Percentiles rank a stretch among this genome's conserved stretches.
These are phyloP conservation scores for Aspergillus sparsus DNA, from an alignment of 495 filamentous ascomycete genomes.

Conservation along the genomic window DNA sequence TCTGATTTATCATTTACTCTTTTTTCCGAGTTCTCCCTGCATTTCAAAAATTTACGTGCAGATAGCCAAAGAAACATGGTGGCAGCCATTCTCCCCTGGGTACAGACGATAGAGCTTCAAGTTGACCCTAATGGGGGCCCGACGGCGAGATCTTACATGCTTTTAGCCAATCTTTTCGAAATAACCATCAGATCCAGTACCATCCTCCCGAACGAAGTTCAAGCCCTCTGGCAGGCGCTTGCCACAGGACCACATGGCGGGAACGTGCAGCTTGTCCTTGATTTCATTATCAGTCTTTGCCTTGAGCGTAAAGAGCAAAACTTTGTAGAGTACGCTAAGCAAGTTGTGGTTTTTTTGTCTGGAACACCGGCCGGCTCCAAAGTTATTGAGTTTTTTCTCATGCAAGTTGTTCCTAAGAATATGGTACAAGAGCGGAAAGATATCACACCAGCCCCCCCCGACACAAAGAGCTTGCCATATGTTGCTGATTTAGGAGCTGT, in stretches of 20 bases:
- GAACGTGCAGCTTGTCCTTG: conserved; percentile 92
- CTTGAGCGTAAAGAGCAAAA: conserved; percentile 93
- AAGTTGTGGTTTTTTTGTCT: conserved; percentile 93
- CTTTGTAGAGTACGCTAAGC: conserved; percentile 95
- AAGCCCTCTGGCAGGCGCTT: conserved; percentile 95
- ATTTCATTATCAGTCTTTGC: conserved; percentile 93
- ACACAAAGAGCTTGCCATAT: conserved; percentile 76
- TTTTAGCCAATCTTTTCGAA: conserved; percentile 92
- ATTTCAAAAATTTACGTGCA: conserved; percentile 81
- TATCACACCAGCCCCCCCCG: conserved; percentile 67
- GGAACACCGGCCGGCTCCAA: conserved; percentile 88
- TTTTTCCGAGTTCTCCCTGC: conserved; percentile 89
- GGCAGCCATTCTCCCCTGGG: conserved; percentile 92
- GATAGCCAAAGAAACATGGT: conserved; percentile 91
- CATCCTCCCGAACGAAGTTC: conserved; percentile 90
- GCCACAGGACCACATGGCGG: conserved; percentile 90
- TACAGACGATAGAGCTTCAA: conserved; percentile 89
- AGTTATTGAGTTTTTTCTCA: conserved; percentile 88
- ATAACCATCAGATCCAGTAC: conserved; percentile 91
- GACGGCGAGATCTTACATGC: conserved; percentile 87
- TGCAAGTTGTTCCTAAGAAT: conserved; percentile 84
- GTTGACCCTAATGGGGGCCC: conserved; percentile 93
- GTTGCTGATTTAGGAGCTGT: conserved; percentile 80
- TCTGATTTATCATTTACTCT: conserved; percentile 86
- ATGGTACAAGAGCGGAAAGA: conserved; percentile 89